Conservation (phyloP, 208 protist genomes). For the Spongospora subterranea region DNA sequence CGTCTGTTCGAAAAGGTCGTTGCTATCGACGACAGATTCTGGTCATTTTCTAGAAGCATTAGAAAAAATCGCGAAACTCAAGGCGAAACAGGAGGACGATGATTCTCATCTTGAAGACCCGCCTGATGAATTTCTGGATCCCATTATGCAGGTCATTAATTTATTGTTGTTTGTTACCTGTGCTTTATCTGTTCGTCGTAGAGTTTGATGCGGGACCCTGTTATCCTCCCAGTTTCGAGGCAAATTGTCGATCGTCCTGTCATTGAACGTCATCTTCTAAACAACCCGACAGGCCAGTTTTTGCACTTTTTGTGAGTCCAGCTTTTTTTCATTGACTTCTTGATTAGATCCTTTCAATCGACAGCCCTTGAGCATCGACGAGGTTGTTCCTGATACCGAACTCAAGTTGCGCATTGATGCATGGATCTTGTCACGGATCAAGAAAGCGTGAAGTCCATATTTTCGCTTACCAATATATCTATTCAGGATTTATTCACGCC, state of each 20-base stretch:
- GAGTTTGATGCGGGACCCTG: conserved; percentile 47
- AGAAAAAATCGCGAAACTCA: neutral
- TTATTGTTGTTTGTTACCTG: neutral
- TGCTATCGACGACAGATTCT: neutral
- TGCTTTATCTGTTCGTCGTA: neutral
- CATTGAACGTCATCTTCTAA: conserved; percentile 40
- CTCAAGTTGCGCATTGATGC: conserved; percentile 14
- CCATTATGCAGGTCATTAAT: conserved; percentile 37
- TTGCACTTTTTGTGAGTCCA: neutral
- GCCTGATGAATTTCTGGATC: conserved; percentile 48
- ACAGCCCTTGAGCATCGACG: neutral
- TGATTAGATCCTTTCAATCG: conserved; percentile 42
- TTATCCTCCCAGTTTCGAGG: conserved; percentile 29
- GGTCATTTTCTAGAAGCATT: neutral
- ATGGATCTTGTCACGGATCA: neutral
- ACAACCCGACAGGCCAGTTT: conserved; percentile 15
- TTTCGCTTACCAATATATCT: too few relatives aligned
- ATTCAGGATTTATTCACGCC: too few relatives aligned
- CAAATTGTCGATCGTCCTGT: conserved; percentile 19
- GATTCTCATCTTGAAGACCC: neutral
- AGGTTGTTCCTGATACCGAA: conserved; percentile 11
- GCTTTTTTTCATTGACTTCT: neutral
- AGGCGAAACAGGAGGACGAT: neutral
- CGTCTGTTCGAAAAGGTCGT: neutral
- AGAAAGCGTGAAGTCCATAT: neutral